These are phyloP conservation scores for Microthlaspi erraticum DNA, from an alignment of 345 rosid species.

Conservation along the genomic window DNA sequence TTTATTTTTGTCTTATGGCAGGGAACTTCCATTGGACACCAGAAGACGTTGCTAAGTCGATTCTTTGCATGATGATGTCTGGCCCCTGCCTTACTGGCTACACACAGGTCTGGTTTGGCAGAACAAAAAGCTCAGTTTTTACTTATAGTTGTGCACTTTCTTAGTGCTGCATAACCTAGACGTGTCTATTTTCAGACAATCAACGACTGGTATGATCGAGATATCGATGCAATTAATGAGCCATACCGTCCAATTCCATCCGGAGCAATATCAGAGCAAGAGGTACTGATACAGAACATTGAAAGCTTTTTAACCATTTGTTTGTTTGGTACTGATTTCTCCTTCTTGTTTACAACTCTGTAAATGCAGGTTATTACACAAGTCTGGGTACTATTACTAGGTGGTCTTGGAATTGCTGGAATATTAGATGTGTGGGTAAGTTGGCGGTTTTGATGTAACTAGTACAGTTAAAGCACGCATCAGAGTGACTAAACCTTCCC, in stretches of 20 bases:
- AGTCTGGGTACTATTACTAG: constrained; percentile 85
- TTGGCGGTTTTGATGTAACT: constrained; percentile 29
- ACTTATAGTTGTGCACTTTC: constrained; percentile 22
- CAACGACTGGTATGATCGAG: constrained; percentile 97
- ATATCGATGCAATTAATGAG: constrained; percentile 95
- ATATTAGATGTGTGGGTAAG: constrained; percentile 91
- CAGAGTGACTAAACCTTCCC: constrained; percentile 16
- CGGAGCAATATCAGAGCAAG: constrained; percentile 88
- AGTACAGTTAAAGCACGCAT: neutral
- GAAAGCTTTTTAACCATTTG: neutral
- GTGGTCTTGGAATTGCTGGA: constrained; percentile 87
- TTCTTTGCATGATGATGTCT: constrained; percentile 94
- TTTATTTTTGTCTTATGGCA: constrained; percentile 24
- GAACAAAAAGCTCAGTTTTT: constrained; percentile 1
- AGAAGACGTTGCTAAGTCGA: constrained; percentile 90
- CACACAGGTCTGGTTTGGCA: constrained; percentile 68
- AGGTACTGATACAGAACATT: constrained; percentile 48
- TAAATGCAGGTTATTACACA: constrained; percentile 78
- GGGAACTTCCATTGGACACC: constrained; percentile 96
- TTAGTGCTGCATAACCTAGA: constrained; percentile 26
- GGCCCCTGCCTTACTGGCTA: constrained; percentile 98
- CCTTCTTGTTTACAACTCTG: constrained; percentile 25
- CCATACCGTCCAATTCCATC: constrained; percentile 99
- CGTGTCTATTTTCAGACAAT: constrained; percentile 60
- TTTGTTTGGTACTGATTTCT: constrained; percentile 1